phyloP scores from a whole-genome alignment of 306 rosid genomes.

The Dryas alaskensis region DNA sequence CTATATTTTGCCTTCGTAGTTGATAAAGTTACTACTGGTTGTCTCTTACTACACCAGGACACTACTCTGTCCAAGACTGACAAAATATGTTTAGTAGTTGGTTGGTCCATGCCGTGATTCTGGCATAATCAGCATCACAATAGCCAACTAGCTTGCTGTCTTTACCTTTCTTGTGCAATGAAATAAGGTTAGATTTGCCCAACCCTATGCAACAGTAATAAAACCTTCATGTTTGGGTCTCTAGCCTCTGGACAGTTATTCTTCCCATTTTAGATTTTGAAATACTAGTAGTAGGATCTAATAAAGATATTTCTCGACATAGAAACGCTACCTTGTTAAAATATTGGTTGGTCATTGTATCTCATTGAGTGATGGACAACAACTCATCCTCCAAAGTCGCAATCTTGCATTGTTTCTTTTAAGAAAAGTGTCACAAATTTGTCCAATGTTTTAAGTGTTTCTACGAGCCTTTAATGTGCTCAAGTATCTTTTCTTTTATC shows the following conservation, averaged over 20 bases:
- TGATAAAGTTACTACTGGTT: constrained; percentile 2
- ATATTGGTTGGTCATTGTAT: neutral
- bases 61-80: neutral
- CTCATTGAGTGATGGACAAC: neutral
- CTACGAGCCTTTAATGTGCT: neutral
- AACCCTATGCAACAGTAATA: neutral
- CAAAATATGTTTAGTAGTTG: neutral
- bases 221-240: neutral
- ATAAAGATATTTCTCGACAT: neutral
- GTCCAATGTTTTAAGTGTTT: neutral
- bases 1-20: neutral
- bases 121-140: neutral
- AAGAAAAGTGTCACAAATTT: neutral
- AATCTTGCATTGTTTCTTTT: neutral
- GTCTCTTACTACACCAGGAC: neutral
- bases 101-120: neutral
- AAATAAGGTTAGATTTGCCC: neutral
- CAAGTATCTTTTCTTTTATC: neutral
- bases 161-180: neutral
- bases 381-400: neutral
- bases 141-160: neutral
- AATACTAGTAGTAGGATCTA: neutral
- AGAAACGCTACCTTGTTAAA: neutral
- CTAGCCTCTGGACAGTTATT: neutral
- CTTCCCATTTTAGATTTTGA: neutral